phyloP scores from a whole-genome alignment of 2,329 filamentous ascomycete genomes.

The Fusarium keratoplasticum region DNA sequence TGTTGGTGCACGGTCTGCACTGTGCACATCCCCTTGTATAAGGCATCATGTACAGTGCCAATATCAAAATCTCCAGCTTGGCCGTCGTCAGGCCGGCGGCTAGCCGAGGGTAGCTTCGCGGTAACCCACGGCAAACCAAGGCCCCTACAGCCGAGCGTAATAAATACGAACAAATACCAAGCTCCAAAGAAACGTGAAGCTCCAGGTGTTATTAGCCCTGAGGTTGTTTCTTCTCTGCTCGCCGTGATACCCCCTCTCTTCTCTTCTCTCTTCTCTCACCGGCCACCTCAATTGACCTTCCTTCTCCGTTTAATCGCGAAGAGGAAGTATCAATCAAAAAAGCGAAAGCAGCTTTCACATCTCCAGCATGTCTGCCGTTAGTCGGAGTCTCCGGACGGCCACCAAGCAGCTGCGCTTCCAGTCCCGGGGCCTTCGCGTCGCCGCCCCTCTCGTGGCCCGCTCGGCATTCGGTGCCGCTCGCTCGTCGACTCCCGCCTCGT shows the following conservation, averaged over 20 bases:
- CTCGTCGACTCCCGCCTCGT: constrained; percentile 50
- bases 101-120: constrained; percentile 45
- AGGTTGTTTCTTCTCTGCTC: constrained; percentile 15
- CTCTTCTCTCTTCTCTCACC: constrained; percentile 1
- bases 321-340: constrained; percentile 17
- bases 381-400: constrained; percentile 65
- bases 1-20: neutral
- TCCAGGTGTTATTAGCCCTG: constrained; percentile 19
- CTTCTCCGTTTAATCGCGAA: constrained; percentile 20
- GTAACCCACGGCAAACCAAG: constrained; percentile 41
- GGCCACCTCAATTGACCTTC: constrained; percentile 19
- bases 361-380: constrained; percentile 64
- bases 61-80: neutral
- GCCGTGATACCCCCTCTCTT: constrained; percentile 30
- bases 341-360: neutral
- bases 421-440: constrained; percentile 51
- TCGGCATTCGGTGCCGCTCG: constrained; percentile 47
- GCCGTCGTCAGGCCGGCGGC: constrained; percentile 27
- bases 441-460: constrained; percentile 52
- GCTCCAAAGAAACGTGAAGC: constrained; percentile 20
- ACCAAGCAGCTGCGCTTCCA: constrained; percentile 65
- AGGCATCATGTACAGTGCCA: constrained; percentile 6
- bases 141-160: constrained; percentile 42
- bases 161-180: constrained; percentile 38
- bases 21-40: no score